Evolutionary conservation across 805 yeast species (phyloP).

Genomic region (Candida khao-thaluensis): DNA sequence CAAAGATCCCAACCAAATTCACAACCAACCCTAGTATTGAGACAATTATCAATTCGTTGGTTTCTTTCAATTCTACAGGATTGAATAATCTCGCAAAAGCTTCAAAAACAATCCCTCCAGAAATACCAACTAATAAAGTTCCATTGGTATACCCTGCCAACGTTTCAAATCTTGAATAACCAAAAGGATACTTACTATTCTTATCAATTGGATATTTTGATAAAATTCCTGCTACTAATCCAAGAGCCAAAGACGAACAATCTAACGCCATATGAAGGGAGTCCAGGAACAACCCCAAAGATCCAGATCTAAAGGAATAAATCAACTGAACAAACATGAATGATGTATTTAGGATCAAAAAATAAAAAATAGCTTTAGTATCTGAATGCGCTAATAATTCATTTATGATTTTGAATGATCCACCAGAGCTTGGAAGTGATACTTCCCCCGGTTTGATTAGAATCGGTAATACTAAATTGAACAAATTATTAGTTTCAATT

Average conservation of each 20-base stretch:
- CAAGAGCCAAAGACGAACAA: conserved; percentile 86
- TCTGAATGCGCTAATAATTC: conserved; percentile 48
- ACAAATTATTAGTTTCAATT: conserved; percentile 1
- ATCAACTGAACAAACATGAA: conserved; percentile 93
- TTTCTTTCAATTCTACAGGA: conserved; percentile 76
- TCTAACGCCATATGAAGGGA: conserved; percentile 96
- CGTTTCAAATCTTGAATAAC: conserved; percentile 80
- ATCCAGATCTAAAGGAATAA: conserved; percentile 89
- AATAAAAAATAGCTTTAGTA: conserved; percentile 85
- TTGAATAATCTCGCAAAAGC: conserved; percentile 76
- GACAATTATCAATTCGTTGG: conserved; percentile 82
- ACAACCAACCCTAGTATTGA: conserved; percentile 83
- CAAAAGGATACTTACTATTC: conserved; percentile 79
- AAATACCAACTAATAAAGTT: conserved; percentile 80
- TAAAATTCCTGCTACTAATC: conserved; percentile 76
- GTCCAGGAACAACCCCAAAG: conserved; percentile 87
- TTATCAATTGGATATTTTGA: conserved; percentile 44
- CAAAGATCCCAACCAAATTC: conserved; percentile 88
- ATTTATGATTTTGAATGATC: conserved; percentile 10
- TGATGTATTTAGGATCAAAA: conserved; percentile 77
- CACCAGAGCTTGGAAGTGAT: not conserved
- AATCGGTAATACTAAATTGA: conserved; percentile 6
- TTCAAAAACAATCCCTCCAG: conserved; percentile 83
- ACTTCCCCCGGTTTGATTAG: conserved; percentile 1
- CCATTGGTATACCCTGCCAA: conserved; percentile 96